Conservation (phyloP, 2,329 filamentous ascomycete species). For the Apiospora aurea region DNA sequence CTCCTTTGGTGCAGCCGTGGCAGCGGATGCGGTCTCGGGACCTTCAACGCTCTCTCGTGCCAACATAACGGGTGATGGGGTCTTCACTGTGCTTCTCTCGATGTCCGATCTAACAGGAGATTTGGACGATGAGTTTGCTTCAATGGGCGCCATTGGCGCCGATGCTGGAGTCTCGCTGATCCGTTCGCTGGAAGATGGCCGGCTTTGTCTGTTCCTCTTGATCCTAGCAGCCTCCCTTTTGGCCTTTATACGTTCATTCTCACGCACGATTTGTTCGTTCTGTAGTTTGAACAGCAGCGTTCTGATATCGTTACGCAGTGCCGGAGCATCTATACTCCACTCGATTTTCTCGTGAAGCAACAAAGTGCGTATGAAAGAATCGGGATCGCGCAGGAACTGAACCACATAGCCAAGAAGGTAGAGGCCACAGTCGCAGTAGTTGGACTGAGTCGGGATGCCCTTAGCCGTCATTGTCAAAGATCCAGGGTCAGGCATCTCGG, state of each 20-base stretch:
- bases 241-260: slow-evolving; percentile 35
- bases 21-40: background rate
- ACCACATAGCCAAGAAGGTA: slow-evolving; percentile 86
- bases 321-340: slow-evolving; percentile 63
- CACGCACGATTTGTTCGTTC: slow-evolving; percentile 57
- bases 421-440: slow-evolving; percentile 88
- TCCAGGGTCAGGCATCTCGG: slow-evolving; percentile 36
- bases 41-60: background rate
- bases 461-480: slow-evolving; percentile 70
- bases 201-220: background rate
- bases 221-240: slow-evolving; percentile 5
- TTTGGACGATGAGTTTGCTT: background rate
- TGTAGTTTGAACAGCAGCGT: slow-evolving; percentile 70
- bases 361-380: slow-evolving; percentile 71
- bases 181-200: background rate
- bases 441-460: slow-evolving; percentile 79
- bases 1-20: background rate
- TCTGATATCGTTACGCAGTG: slow-evolving; percentile 71
- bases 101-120: background rate
- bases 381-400: slow-evolving; percentile 79
- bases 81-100: background rate
- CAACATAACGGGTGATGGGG: background rate
- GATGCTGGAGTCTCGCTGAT: background rate
- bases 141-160: background rate
- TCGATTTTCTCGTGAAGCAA: slow-evolving; percentile 62